Percentiles rank a stretch among this genome's conserved stretches.
phyloP scores from a whole-genome alignment of 2,329 filamentous ascomycete genomes.

The Aspergillus melleus region DNA sequence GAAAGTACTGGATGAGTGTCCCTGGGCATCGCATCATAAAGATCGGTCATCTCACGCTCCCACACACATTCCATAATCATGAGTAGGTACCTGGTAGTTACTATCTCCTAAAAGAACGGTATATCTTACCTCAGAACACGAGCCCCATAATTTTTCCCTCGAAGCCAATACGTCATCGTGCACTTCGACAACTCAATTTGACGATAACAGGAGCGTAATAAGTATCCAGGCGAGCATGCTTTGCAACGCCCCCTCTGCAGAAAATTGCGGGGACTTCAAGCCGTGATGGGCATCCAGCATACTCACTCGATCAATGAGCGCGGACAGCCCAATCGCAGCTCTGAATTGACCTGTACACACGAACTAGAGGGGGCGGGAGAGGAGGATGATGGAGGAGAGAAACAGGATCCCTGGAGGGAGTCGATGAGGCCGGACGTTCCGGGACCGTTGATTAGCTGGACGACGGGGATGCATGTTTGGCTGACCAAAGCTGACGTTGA shows the following conservation, averaged over 20 bases:
- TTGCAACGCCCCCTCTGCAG: background rate
- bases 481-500: background rate
- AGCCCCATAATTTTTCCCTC: too few relatives aligned
- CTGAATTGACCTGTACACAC: background rate
- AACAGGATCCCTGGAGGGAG: background rate
- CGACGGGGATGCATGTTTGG: background rate
- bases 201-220: background rate
- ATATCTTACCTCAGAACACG: too few relatives aligned
- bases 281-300: background rate
- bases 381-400: background rate
- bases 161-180: too few relatives aligned
- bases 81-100: too few relatives aligned
- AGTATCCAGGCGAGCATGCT: background rate
- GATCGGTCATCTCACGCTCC: too few relatives aligned
- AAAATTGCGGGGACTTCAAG: background rate
- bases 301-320: background rate
- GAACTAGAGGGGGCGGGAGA: background rate
- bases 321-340: background rate
- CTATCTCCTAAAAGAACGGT: too few relatives aligned
- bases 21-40: too few relatives aligned
- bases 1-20: too few relatives aligned
- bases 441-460: background rate
- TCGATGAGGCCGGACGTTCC: background rate
- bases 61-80: too few relatives aligned
- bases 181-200: background rate